Base-by-base conservation (phyloP, 805 yeast species). In the Tanozyma kutaoensis region DNA sequence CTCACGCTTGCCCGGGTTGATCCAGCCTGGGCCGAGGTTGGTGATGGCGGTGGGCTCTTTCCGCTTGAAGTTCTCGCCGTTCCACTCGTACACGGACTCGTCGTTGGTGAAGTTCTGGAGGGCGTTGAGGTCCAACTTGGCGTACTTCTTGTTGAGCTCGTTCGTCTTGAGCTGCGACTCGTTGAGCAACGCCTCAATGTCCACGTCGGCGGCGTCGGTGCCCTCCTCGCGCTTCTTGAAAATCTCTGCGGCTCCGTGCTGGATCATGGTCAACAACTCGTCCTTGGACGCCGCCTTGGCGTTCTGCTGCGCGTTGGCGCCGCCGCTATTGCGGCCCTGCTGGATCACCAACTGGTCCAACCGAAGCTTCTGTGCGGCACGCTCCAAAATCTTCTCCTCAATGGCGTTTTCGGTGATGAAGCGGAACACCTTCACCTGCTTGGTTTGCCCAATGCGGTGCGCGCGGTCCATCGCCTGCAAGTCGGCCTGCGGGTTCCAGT, bases 401-500 rank as follows among this genome's bases (percentile, higher is more conserved):
- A 88, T 82, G 1, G 97, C 95, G 53, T 82, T 74, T 46, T 88
- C 97, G 3, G 96, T 88, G 15, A 88, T 93, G 55, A 88, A 82
- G 38, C 98, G 62, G 49, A 69, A 88, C 12, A 88, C 97, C 40
- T 75, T 69, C 7, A 88, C 98, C 56, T 88, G 98, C 46, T 88
- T 88, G 48, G 81, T 88, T 50, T 86, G 97, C 12, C 97, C 97
- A 46, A 86, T 86, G 61, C 97, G 73, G 47, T 86, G 97, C 1
- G 96, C 97, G 46, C 97, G 69, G 50, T 88, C 97, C 97, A 86
- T 86, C 1, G 96, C 96, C 55, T 86, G 97, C 42, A 86, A 62
- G 61, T 86, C 97, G 0, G 95, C 96, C 48, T 86, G 97, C 2
- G 97, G 97, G 46, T 86, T 86, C 97, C 97, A 86, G 55, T 86